These are phyloP conservation scores for Arabis hirsuta DNA, from an alignment of 345 rosid species.

Conservation along the genomic window DNA sequence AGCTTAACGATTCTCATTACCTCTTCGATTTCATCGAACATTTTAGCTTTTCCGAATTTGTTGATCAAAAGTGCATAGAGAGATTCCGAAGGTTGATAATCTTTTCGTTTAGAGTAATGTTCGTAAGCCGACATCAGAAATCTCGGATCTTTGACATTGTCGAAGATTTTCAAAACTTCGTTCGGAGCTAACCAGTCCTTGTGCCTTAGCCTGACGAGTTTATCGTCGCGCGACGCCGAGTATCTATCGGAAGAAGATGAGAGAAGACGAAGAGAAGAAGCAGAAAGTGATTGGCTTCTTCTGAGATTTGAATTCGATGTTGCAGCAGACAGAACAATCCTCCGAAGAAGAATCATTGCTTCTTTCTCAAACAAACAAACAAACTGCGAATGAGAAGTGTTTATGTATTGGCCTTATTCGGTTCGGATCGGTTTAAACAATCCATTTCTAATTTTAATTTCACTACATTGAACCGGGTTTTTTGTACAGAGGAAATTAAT, in stretches of 20 bases:
- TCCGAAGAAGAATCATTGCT: constrained; percentile 38
- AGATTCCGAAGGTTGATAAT: constrained; percentile 77
- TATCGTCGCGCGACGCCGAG: constrained; percentile 27
- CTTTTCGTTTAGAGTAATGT: constrained; percentile 69
- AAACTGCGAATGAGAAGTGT: background rate
- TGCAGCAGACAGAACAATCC: constrained; percentile 35
- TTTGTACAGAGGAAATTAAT: constrained; percentile 29
- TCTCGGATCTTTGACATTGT: constrained; percentile 54
- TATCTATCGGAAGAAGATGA: constrained; percentile 30
- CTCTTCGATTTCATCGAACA: constrained; percentile 71
- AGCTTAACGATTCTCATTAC: constrained; percentile 53
- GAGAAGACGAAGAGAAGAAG: constrained; percentile 20
- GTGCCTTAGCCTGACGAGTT: constrained; percentile 56
- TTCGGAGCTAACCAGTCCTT: constrained; percentile 86
- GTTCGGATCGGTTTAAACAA: constrained; percentile 18
- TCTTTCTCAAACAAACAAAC: background rate
- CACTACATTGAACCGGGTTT: background rate
- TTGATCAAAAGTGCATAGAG: constrained; percentile 62
- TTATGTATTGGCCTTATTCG: background rate
- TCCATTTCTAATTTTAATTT: background rate
- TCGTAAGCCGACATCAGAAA: constrained; percentile 54
- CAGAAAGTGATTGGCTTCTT: constrained; percentile 9
- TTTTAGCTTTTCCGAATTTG: constrained; percentile 58
- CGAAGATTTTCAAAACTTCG: constrained; percentile 66
- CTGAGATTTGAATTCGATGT: constrained; percentile 17